Base-by-base conservation (phyloP, 108 stramenopile species). In the Cyclotella cryptica region DNA sequence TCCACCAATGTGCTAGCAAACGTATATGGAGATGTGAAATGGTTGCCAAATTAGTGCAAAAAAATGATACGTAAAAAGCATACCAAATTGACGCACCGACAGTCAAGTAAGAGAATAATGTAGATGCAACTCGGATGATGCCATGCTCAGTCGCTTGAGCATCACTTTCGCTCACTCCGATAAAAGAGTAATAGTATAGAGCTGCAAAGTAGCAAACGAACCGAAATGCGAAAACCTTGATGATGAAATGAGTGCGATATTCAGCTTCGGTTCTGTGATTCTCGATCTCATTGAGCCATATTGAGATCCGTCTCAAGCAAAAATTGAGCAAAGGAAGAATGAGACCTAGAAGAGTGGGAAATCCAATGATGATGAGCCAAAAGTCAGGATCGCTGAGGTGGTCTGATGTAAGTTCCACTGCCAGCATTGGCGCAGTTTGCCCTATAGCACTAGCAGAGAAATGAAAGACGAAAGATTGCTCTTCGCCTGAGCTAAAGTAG, bases 141-240 rank as follows among this genome's bases (percentile, higher is more conserved):
- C 93, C 92, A 41, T 96, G 92, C 59, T 93, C 81, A 46, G 92
- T 89, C 4, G 84, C 86, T 74, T 82, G 68, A 27, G 67, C 52
- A 18, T 88, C 66, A 11, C 74, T 79, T 44, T 43, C 54, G 40
- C 42, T 44, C 26, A 77, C 77, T 46, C 86, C 75, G 26, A 81
- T 71, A 67, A 96, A 98, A 35, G 96, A 93, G 71, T 98, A 98
- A 86, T 98, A 99, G 74, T 97, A 97, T 17, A 98, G 87, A 18
- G 96, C 93, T 6, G 97, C 95, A 85, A 98, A 98, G 74, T 97
- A 96, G 87, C 97, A 97, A 17, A 98, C 97, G 66, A 98, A 98
- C 41, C 97, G 95, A 78, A 99, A 99, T 59, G 96, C 85, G 80
- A 99, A 97, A 7, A 98, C 97, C 84, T 99, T 99, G 84, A 96